Percentiles rank a stretch among this genome's conserved stretches.
Conservation (phyloP, 495 filamentous ascomycete species). For the Daldinia decipiens region DNA sequence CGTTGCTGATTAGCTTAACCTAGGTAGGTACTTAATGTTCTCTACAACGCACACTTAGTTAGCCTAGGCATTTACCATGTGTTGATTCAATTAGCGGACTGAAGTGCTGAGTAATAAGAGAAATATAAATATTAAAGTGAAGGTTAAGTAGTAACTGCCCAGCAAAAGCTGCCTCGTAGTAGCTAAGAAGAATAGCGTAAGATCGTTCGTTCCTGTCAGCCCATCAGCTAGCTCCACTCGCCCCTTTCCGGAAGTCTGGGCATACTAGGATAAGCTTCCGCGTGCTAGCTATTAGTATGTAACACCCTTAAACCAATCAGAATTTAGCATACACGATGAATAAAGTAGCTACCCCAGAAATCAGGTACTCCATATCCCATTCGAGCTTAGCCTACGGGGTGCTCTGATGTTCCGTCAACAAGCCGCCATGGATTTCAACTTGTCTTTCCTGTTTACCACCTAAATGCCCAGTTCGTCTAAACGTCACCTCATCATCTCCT, state of each 20-base stretch:
- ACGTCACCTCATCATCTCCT: conserved; percentile 20
- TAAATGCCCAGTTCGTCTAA: conserved; percentile 11
- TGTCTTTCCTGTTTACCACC: conserved; percentile 10
- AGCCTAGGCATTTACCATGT: no score
- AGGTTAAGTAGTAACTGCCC: background rate
- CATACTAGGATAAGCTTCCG: conserved; percentile 34
- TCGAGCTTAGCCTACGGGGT: conserved; percentile 20
- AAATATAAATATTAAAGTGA: background rate
- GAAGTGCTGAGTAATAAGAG: background rate
- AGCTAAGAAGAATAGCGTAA: background rate
- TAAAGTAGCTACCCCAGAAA: conserved; percentile 38
- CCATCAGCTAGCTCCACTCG: conserved; percentile 19
- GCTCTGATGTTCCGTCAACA: conserved; percentile 27
- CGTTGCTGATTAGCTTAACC: background rate
- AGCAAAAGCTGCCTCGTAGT: background rate
- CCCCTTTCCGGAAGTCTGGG: conserved; percentile 24
- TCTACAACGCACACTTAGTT: background rate
- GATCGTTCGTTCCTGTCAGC: conserved; percentile 38
- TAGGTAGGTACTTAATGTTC: background rate
- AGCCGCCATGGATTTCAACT: conserved; percentile 21
- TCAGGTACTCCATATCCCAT: conserved; percentile 10
- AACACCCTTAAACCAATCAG: conserved; percentile 21
- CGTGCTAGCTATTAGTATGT: conserved; percentile 24
- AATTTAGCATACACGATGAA: conserved; percentile 12
- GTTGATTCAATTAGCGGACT: no score